Base-by-base conservation (phyloP, 2,329 filamentous ascomycete genomes). In the Thyridium curvatum region DNA sequence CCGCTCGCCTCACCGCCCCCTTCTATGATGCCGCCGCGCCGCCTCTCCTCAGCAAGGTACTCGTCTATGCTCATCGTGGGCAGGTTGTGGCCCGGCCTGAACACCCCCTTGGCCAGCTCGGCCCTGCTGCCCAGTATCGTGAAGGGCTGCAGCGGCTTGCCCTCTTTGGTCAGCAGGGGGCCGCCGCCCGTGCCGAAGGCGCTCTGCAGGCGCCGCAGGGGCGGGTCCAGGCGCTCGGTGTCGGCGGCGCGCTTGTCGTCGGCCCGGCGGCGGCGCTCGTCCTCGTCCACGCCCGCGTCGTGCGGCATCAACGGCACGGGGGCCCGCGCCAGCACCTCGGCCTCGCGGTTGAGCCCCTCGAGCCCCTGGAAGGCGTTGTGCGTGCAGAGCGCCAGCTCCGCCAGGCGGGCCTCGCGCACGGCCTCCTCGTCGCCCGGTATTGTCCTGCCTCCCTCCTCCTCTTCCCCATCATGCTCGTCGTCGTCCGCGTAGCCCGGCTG, bases 31-130 rank as follows among this genome's bases (percentile, higher is more conserved):
- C 87, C 87, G 13, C 93, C 93, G 45, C 86, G 72, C 48, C 77
- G 75, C 54, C 77, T 76, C 66, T 97, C 93, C 61, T 97, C 91
- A 38, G 94, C 93, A 13, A 98, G 70, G 55, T 97, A 98, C 65
- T 98, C 93, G 51, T 98, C 93, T 45, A 98, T 96, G 2, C 80
- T 86, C 93, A 98, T 97, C 3, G 93, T 97, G 1, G 93, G 93
- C 42, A 98, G 66, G 62, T 87, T 96, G 59, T 98, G 93, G 8
- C 93, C 88, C 0, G 88, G 79, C 40, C 86, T 76, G 62, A 98
- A 98, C 1, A 98, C 91, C 3, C 84, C 84, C 42, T 82, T 72
- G 43, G 82, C 77, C 42, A 95, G 62, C 44, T 88, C 82, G 45
- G 87, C 79, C 30, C 93, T 77, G 48, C 74, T 83, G 42, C 84